Conservation (phyloP, 2,329 filamentous ascomycete species). For the Hirsutella thompsonii region DNA sequence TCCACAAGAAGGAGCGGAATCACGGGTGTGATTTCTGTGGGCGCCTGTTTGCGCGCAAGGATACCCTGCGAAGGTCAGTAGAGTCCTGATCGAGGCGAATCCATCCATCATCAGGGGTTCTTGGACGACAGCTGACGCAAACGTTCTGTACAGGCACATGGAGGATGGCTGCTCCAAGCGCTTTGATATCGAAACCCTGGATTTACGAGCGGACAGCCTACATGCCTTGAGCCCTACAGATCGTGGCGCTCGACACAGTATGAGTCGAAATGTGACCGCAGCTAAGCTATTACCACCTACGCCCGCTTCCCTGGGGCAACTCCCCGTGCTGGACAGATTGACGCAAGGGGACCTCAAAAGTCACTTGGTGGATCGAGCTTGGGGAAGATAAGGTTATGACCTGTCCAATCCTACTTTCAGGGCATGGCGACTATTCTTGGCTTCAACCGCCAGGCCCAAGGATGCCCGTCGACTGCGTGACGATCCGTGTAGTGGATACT, state of each 20-base stretch:
- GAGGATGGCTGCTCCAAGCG: slow-evolving; percentile 64
- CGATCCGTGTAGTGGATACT: no score
- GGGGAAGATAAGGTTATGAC: neutral
- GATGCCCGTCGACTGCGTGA: no score
- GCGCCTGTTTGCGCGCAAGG: slow-evolving; percentile 63
- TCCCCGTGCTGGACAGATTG: neutral
- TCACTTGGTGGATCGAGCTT: neutral
- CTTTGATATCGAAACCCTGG: slow-evolving; percentile 42
- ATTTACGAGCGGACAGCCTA: slow-evolving; percentile 22
- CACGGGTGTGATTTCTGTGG: slow-evolving; percentile 60
- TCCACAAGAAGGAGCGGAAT: slow-evolving; percentile 62
- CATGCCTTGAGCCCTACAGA: neutral
- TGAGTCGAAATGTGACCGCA: neutral
- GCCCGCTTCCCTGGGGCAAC: neutral
- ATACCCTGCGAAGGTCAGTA: slow-evolving; percentile 64
- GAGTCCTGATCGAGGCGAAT: no score
- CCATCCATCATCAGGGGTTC: neutral
- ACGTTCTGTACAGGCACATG: slow-evolving; percentile 45
- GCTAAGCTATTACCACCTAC: neutral
- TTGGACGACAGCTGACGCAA: neutral
- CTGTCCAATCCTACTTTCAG: neutral
- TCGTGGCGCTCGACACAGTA: neutral
- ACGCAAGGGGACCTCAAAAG: neutral
- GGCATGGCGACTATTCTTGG: no score
- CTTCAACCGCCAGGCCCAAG: no score